A percentile compares a stretch with the other conserved stretches of the same genome.
Evolutionary conservation across 202 grass and related monocot species (phyloP).

Genomic region (Panicum hallii): DNA sequence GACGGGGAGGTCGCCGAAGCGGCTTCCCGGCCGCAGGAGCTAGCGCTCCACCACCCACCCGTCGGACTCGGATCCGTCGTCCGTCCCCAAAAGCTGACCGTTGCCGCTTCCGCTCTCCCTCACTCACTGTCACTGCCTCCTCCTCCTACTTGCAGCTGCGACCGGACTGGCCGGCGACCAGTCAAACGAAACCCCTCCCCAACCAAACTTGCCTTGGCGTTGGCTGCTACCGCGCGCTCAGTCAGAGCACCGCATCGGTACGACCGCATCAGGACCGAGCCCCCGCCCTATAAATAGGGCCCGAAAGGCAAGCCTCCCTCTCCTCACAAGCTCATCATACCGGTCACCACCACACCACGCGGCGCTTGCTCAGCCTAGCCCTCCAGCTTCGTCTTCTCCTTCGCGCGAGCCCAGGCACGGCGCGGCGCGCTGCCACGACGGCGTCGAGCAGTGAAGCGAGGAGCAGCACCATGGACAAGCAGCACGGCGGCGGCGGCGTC

Average conservation of each 20-base stretch:
- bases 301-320: neutral
- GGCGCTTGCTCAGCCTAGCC: neutral
- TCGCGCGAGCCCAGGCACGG: too few relatives aligned
- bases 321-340: neutral
- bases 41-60: too few relatives aligned
- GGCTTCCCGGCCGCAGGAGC: too few relatives aligned
- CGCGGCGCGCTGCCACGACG: too few relatives aligned
- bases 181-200: neutral
- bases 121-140: neutral
- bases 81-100: neutral
- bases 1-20: too few relatives aligned
- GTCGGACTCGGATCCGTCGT: too few relatives aligned
- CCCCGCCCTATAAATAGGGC: neutral
- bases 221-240: neutral
- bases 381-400: too few relatives aligned
- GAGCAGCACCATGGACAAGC: neutral
- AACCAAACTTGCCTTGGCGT: too few relatives aligned
- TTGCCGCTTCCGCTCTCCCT: neutral
- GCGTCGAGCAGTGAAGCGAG: too few relatives aligned
- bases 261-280: neutral
- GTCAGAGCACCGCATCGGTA: neutral
- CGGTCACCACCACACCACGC: neutral
- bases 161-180: neutral
- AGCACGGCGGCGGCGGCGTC: slow-evolving; percentile 7
- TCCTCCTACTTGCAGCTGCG: neutral